Percentiles rank a stretch among this genome's conserved stretches.
Evolutionary conservation across 768 basidiomycete species (phyloP).

Genomic region (Porphyrellus cyaneotinctus): DNA sequence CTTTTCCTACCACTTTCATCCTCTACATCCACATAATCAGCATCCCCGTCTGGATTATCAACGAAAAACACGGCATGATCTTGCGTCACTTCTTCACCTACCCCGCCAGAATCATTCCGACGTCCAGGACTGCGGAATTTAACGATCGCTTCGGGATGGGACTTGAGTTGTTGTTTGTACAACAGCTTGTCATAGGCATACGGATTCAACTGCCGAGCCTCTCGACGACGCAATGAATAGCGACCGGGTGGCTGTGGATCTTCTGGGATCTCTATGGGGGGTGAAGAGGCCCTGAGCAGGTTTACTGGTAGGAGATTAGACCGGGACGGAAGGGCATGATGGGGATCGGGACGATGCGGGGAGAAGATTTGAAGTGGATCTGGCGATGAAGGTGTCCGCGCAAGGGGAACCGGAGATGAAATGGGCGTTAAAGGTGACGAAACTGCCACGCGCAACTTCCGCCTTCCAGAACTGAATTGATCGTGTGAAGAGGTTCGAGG

Average conservation of each 20-base stretch:
- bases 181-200: conserved; percentile 51
- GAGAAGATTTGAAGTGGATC: conserved; percentile 22
- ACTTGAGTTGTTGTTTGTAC: conserved; percentile 50
- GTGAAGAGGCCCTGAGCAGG: background rate
- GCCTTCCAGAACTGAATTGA: conserved; percentile 1
- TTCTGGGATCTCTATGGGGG: conserved; percentile 11
- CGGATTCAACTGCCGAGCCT: conserved; percentile 55
- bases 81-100: conserved; percentile 29
- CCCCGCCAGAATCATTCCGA: conserved; percentile 23
- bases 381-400: conserved; percentile 15
- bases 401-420: conserved; percentile 12
- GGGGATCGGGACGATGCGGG: conserved; percentile 1
- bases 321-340: background rate
- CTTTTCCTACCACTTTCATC: conserved; percentile 11
- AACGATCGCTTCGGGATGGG: conserved; percentile 66
- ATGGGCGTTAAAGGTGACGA: conserved; percentile 24
- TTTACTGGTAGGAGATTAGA: conserved; percentile 1
- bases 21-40: conserved; percentile 23
- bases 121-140: conserved; percentile 39
- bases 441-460: background rate
- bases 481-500: conserved; percentile 15
- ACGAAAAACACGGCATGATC: conserved; percentile 27
- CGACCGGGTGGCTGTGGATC: conserved; percentile 28
- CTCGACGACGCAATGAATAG: conserved; percentile 55
- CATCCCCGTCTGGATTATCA: conserved; percentile 23